Conservation (phyloP, 2,329 filamentous ascomycete genomes). For the Aspergillus luchuensis region DNA sequence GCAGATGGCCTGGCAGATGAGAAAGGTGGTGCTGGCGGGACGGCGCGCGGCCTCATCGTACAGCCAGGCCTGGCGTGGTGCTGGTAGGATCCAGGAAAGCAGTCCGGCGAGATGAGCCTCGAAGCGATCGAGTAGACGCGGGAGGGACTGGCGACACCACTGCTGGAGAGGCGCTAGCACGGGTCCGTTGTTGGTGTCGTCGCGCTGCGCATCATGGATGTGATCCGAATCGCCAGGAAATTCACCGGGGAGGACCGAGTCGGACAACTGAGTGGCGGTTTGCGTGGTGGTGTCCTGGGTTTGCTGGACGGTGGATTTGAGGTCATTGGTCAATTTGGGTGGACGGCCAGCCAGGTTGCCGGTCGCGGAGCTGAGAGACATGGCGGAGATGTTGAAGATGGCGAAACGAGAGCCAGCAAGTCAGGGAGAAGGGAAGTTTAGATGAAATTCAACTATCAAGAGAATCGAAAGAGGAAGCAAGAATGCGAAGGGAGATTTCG, state of each 20-base stretch:
- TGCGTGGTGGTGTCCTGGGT: conserved; percentile 17
- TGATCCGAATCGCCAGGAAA: conserved; percentile 28
- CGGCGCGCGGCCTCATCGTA: conserved; percentile 33
- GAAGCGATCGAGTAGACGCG: conserved; percentile 30
- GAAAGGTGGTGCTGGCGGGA: conserved; percentile 35
- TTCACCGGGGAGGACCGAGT: conserved; percentile 28
- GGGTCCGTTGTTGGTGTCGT: conserved; percentile 17
- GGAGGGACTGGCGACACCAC: conserved; percentile 26
- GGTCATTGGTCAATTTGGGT: conserved; percentile 20
- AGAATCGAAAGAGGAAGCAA: too few species aligned
- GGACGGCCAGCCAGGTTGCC: conserved; percentile 24
- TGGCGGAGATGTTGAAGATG: conserved; percentile 3
- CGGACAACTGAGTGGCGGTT: conserved; percentile 23
- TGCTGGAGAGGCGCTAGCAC: conserved; percentile 19
- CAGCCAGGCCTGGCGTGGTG: conserved; percentile 29
- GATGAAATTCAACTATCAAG: too few species aligned
- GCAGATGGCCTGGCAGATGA: conserved; percentile 37
- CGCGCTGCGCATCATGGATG: conserved; percentile 4
- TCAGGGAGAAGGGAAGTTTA: too few species aligned
- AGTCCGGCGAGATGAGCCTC: conserved; percentile 28
- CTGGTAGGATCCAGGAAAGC: conserved; percentile 29
- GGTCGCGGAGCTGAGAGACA: conserved; percentile 32
- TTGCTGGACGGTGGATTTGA: conserved; percentile 17
- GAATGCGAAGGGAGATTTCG: too few species aligned
- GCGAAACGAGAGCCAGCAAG: too few species aligned